Evolutionary conservation across 169 alveolate genomes (phyloP), one percentile per base, ranked within the genome.

Genomic region (Eimeria sp.): DNA sequence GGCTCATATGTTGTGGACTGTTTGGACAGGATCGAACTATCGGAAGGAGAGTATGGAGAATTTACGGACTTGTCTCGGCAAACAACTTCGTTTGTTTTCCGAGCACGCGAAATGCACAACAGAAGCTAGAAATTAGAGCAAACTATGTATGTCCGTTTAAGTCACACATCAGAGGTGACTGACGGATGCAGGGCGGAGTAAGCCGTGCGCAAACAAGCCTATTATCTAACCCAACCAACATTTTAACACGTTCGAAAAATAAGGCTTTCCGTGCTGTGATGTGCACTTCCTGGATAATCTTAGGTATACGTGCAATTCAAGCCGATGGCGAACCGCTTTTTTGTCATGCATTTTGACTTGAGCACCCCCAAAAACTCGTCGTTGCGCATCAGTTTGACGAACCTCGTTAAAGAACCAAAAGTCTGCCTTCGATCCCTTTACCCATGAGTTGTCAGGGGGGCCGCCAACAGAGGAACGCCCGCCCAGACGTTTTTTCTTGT

Each of bases 11-110:
- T 2, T 58, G 73, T 18, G 16, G 61, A 18, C 93, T n/a, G 45
- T 82, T 63, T 47, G 91, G 76, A 86, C 96, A 98, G 97, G 99
- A 98, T 57, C 97, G 98, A 65, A 97, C 95, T 27, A 98, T 98
- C 0, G 99, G 99, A 22, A 96, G 98, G 96, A 97, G 97, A 94
- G 98, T 98, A 25, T 96, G 98, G 78, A 96, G 97, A 95, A 93
- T 98, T 49, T 82, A 82, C 67, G 99, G 99, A 82, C 89, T 98
- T 76, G 97, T 98, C 43, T 97, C 98, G 1, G 98, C 99, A 49
- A 97, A 98, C 89, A 98, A 98, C 97, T 97, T 92, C 78, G 96
- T 98, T 54, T 94, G 95, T 65, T 94, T 98, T n/a, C 99, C 99
- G 65, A 96, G 96, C 91, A 98, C 98, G 34, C 92, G 89, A 40